Evolutionary conservation across 371 early-diverging fungal species (phyloP).

Genomic region (Massospora cicadina): DNA sequence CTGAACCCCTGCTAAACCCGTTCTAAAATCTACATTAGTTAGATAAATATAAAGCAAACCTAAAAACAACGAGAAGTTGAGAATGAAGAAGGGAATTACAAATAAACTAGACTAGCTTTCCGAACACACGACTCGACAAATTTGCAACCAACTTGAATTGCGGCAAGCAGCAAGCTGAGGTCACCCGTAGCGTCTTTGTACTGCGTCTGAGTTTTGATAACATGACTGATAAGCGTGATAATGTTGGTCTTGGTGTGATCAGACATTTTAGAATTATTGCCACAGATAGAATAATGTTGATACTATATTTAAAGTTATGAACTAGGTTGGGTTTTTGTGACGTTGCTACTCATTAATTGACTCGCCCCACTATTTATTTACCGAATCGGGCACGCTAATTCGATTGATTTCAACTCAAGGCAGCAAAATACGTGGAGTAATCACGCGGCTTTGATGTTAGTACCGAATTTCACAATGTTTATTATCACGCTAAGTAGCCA

Average conservation of each 20-base stretch:
- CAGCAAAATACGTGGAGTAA: too few species aligned
- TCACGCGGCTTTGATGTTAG: too few species aligned
- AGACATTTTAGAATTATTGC: constrained; percentile 13
- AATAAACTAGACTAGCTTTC: constrained; percentile 86
- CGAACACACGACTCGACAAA: constrained; percentile 91
- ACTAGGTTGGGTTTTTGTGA: too few species aligned
- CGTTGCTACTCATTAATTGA: too few species aligned
- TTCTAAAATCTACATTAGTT: constrained; percentile 30
- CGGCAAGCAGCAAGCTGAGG: constrained; percentile 70
- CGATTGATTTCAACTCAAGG: too few species aligned
- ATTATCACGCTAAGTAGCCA: too few species aligned
- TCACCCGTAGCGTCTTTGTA: constrained; percentile 84
- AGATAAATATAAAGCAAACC: background rate
- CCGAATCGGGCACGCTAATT: too few species aligned
- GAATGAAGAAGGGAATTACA: constrained; percentile 29
- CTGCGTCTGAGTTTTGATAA: constrained; percentile 76
- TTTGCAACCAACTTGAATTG: constrained; percentile 92
- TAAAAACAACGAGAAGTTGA: background rate
- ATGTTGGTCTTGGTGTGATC: constrained; percentile 52
- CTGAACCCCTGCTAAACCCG: constrained; percentile 69
- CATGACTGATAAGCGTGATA: constrained; percentile 83
- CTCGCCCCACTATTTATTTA: too few species aligned
- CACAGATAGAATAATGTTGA: background rate
- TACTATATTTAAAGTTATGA: background rate
- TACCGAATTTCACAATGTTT: too few species aligned